A percentile compares a stretch with the other conserved stretches of the same genome.
phyloP scores from a whole-genome alignment of 164 flowering plant genomes.

The Stephania japonica region DNA sequence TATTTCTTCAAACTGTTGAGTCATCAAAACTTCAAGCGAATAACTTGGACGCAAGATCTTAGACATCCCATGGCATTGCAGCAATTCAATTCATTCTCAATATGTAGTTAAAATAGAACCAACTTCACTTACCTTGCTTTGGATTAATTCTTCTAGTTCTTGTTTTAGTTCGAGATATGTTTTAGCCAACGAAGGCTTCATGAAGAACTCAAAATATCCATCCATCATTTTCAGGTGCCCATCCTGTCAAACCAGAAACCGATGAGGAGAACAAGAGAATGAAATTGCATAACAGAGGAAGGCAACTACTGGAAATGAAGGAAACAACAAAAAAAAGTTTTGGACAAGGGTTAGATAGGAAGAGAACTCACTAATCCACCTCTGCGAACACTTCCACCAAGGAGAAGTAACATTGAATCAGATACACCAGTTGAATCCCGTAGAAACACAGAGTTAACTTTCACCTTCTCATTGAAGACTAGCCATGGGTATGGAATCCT shows the following conservation, averaged over 20 bases:
- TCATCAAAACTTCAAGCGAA: neutral
- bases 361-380: constrained; percentile 53
- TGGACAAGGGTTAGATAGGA: neutral
- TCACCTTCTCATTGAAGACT: constrained; percentile 91
- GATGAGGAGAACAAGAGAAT: neutral
- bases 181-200: constrained; percentile 61
- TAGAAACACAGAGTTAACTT: constrained; percentile 79
- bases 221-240: constrained; percentile 83
- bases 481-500: constrained; percentile 93
- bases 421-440: constrained; percentile 90
- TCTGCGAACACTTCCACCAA: constrained; percentile 69
- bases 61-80: neutral
- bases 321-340: neutral
- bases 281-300: neutral
- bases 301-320: neutral
- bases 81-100: neutral
- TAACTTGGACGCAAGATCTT: neutral
- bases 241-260: constrained; percentile 40
- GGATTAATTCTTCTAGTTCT: constrained; percentile 77
- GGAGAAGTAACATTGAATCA: constrained; percentile 79
- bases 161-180: constrained; percentile 45
- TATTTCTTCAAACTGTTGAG: neutral
- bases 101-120: neutral
- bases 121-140: constrained; percentile 51
- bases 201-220: constrained; percentile 85